Evolutionary conservation across 805 yeast genomes (phyloP).

Genomic region (Saturnispora diversa): DNA sequence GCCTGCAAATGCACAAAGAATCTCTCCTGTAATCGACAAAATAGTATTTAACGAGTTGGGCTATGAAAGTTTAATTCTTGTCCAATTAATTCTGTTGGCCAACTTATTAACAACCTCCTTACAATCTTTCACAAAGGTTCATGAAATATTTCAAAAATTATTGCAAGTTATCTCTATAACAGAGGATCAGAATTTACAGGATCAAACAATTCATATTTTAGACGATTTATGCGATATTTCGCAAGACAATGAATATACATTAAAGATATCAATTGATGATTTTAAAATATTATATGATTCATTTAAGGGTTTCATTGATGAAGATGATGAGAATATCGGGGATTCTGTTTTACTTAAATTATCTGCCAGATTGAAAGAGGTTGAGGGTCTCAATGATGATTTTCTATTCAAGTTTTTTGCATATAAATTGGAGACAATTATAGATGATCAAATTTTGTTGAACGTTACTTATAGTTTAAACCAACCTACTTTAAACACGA

Average conservation of each 20-base stretch:
- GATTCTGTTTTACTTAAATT: background rate
- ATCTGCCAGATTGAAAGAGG: background rate
- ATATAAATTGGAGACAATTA: background rate
- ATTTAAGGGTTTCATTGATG: background rate
- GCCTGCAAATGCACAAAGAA: conserved; percentile 8
- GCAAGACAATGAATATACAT: background rate
- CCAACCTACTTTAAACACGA: conserved; percentile 3
- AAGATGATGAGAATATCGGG: background rate
- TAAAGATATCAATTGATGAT: conserved; percentile 1
- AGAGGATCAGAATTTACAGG: background rate
- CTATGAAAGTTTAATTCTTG: background rate
- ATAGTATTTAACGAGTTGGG: background rate
- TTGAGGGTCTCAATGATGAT: background rate
- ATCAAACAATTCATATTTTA: background rate
- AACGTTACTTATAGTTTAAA: conserved; percentile 11
- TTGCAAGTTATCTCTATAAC: background rate
- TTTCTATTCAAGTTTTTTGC: background rate
- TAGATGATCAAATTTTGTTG: conserved; percentile 11
- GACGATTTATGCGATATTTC: background rate
- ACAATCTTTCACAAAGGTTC: background rate
- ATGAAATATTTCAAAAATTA: background rate
- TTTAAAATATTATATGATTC: background rate
- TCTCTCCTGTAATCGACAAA: background rate
- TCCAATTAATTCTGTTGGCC: conserved; percentile 9
- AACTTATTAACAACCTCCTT: conserved; percentile 9